Evolutionary conservation across 2,329 filamentous ascomycete species (phyloP), one percentile per base, ranked within the genome.

Genomic region (Kalaharituber pfeilii): DNA sequence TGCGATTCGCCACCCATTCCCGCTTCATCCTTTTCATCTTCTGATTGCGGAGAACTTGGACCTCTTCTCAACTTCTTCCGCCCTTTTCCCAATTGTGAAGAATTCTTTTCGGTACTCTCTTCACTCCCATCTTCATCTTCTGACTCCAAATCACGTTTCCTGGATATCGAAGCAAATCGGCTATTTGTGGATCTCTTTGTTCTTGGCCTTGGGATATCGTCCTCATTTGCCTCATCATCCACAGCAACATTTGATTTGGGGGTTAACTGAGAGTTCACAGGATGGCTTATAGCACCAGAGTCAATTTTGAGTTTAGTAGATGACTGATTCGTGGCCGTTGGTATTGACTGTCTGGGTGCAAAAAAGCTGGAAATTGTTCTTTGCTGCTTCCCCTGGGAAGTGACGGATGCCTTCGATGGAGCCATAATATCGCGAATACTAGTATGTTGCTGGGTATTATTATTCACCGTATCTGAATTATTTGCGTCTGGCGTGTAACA

Each of bases 301-400:
- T n/a, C n/a, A n/a, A n/a, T n/a, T n/a, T n/a, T n/a, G n/a, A n/a
- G n/a, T n/a, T n/a, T n/a, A n/a, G n/a, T n/a, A n/a, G n/a, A n/a
- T n/a, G n/a, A n/a, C n/a, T n/a, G n/a, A n/a, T n/a, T n/a, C n/a
- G n/a, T n/a, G n/a, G n/a, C n/a, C n/a, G n/a, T n/a, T n/a, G n/a
- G n/a, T n/a, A n/a, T 66, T 11, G 76, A 70, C 59, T 69, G 57
- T 56, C 76, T 81, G 13, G 78, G 79, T 0, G 79, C 77, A 66
- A 94, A 94, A 69, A 94, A 94, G 65, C 80, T 88, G 2, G 86
- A 91, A 57, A 95, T 81, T 0, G 86, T 85, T 61, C 82, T 77
- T 65, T 95, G 86, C 63, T 82, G 84, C 68, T 82, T 84, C 53
- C 33, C 5, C 33, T 39, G 33, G 15, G 33, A 39, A 18, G 13